Conservation (phyloP, 345 rosid species). For the Eucalyptus cladocalyx region DNA sequence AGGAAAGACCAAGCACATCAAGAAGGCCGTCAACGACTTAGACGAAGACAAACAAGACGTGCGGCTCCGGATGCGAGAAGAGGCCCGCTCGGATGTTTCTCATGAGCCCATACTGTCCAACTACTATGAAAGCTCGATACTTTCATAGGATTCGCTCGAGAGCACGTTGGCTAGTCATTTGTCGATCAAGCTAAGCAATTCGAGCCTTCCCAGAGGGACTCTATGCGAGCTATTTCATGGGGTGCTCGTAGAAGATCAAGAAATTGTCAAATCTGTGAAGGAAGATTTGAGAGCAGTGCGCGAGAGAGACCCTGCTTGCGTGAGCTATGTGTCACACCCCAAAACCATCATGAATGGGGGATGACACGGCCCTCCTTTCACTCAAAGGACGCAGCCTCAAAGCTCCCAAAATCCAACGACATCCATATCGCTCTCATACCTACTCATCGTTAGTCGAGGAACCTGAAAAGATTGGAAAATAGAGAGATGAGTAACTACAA, state of each 20-base stretch:
- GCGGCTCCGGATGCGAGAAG: slow-evolving; percentile 52
- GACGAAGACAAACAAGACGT: slow-evolving; percentile 14
- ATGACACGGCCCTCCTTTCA: too few relatives aligned
- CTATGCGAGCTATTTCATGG: slow-evolving; percentile 51
- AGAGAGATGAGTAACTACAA: too few relatives aligned
- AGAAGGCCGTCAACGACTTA: neutral
- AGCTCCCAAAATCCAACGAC: too few relatives aligned
- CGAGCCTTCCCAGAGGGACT: slow-evolving; percentile 42
- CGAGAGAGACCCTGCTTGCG: slow-evolving; percentile 80
- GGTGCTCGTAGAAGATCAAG: slow-evolving; percentile 33
- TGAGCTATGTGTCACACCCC: slow-evolving; percentile 9
- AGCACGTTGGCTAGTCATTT: slow-evolving; percentile 66
- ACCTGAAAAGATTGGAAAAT: too few relatives aligned
- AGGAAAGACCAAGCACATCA: slow-evolving; percentile 9
- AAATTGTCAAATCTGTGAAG: slow-evolving; percentile 35
- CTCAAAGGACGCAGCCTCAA: too few relatives aligned
- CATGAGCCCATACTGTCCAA: slow-evolving; percentile 61
- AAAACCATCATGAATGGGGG: too few relatives aligned
- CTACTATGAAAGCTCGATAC: slow-evolving; percentile 50
- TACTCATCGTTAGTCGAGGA: too few relatives aligned
- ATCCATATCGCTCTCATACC: too few relatives aligned
- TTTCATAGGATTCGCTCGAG: slow-evolving; percentile 48
- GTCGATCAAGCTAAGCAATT: slow-evolving; percentile 50
- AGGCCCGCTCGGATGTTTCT: slow-evolving; percentile 51
- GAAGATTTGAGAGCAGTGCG: slow-evolving; percentile 56